Percentiles rank a stretch among this genome's conserved stretches.
phyloP scores from a whole-genome alignment of 129 eudicot species.

The Silybum marianum region DNA sequence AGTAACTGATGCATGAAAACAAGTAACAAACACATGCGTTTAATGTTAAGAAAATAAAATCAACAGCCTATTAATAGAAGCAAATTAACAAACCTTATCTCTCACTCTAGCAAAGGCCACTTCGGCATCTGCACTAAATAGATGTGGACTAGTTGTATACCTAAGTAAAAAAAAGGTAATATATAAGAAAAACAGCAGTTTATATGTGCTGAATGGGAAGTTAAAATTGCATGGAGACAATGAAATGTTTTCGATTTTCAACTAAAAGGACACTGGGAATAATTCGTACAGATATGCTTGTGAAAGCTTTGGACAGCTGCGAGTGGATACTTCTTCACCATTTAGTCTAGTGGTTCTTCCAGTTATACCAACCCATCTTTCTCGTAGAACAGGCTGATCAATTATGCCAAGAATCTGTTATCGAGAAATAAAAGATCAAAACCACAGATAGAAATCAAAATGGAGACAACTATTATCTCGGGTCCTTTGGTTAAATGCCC shows the following conservation, averaged over 20 bases:
- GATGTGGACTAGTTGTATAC: slow-evolving; percentile 99
- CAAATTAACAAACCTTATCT: slow-evolving; percentile 55
- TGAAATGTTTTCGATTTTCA: not conserved
- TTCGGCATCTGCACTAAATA: slow-evolving; percentile 79
- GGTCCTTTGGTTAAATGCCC: not conserved
- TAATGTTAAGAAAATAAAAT: not conserved
- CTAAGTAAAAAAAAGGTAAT: slow-evolving; percentile 40
- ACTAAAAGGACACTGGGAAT: not conserved
- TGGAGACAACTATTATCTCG: slow-evolving; percentile 3
- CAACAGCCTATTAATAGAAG: not conserved
- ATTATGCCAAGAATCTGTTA: slow-evolving; percentile 86
- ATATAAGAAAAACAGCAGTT: not conserved
- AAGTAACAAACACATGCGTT: not conserved
- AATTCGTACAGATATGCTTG: slow-evolving; percentile 81
- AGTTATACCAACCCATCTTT: slow-evolving; percentile 85
- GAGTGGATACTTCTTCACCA: slow-evolving; percentile 82
- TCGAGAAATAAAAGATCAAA: slow-evolving; percentile 25
- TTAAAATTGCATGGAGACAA: slow-evolving; percentile 9
- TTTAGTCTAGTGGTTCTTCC: slow-evolving; percentile 75
- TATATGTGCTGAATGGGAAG: not conserved
- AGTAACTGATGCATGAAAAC: not conserved
- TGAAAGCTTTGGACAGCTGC: slow-evolving; percentile 80
- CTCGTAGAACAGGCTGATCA: slow-evolving; percentile 86
- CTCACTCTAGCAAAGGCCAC: slow-evolving; percentile 83
- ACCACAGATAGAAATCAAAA: not conserved